A percentile compares a stretch with the other conserved stretches of the same genome.
Evolutionary conservation across 2,329 filamentous ascomycete species (phyloP).

Genomic region (Sarocladium kiliense): DNA sequence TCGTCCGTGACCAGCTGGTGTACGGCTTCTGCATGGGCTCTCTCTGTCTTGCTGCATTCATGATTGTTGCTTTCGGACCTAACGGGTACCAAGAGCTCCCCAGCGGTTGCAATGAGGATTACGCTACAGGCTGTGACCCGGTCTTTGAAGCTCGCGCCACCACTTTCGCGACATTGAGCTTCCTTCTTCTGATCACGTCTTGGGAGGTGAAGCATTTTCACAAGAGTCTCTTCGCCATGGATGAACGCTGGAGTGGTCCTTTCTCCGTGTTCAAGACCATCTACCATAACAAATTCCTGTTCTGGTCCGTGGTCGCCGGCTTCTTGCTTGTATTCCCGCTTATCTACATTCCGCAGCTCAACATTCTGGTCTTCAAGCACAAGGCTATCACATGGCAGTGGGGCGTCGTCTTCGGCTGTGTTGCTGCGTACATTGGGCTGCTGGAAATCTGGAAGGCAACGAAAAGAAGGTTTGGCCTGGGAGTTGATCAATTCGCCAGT

Average conservation of each 20-base stretch:
- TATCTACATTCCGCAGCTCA: slow-evolving; percentile 64
- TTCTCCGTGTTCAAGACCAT: slow-evolving; percentile 54
- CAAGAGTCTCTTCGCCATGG: slow-evolving; percentile 64
- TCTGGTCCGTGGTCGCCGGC: slow-evolving; percentile 57
- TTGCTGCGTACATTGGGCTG: slow-evolving; percentile 55
- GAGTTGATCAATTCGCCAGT: slow-evolving; percentile 21
- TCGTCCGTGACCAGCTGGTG: slow-evolving; percentile 62
- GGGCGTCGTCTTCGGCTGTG: slow-evolving; percentile 58
- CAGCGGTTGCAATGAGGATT: slow-evolving; percentile 51
- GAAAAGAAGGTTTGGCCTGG: slow-evolving; percentile 47
- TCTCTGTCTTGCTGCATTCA: slow-evolving; percentile 57
- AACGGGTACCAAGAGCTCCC: slow-evolving; percentile 45
- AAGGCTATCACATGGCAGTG: slow-evolving; percentile 66
- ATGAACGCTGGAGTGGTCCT: slow-evolving; percentile 43
- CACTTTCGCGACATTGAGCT: slow-evolving; percentile 64
- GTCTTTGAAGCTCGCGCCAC: slow-evolving; percentile 63
- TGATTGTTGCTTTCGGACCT: slow-evolving; percentile 49
- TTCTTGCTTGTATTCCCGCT: slow-evolving; percentile 57
- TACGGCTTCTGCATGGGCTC: slow-evolving; percentile 61
- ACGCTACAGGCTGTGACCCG: slow-evolving; percentile 42
- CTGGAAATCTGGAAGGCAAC: slow-evolving; percentile 66
- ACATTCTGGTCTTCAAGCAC: slow-evolving; percentile 64
- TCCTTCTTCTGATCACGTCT: slow-evolving; percentile 61
- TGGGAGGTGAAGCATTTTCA: slow-evolving; percentile 72
- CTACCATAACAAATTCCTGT: slow-evolving; percentile 63